These are phyloP conservation scores for Pachysandra terminalis DNA, from an alignment of 164 flowering plant genomes.

Conservation along the genomic window DNA sequence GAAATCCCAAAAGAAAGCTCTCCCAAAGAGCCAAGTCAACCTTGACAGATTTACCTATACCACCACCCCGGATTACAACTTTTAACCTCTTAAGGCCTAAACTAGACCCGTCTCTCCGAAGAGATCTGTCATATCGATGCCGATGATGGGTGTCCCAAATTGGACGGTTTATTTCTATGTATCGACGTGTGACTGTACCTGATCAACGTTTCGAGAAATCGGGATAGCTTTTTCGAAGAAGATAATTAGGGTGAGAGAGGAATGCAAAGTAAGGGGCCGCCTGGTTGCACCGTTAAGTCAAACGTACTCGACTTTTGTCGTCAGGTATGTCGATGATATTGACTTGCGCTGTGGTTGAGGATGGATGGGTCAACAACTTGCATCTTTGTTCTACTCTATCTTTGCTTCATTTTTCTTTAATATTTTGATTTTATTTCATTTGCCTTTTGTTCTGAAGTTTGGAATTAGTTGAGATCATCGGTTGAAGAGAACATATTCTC, in stretches of 20 bases:
- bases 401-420: background rate
- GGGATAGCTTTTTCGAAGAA: slow-evolving; percentile 61
- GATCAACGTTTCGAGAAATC: slow-evolving; percentile 80
- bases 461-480: too few relatives aligned
- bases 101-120: slow-evolving; percentile 65
- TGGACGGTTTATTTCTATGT: slow-evolving; percentile 89
- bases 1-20: background rate
- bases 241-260: slow-evolving; percentile 86
- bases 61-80: slow-evolving; percentile 78
- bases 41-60: slow-evolving; percentile 59
- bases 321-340: slow-evolving; percentile 41
- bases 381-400: background rate
- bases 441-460: too few relatives aligned
- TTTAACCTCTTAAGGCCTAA: slow-evolving; percentile 51
- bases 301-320: slow-evolving; percentile 95
- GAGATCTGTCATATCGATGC: slow-evolving; percentile 36
- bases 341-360: background rate
- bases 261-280: slow-evolving; percentile 91
- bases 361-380: background rate
- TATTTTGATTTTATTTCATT: too few relatives aligned
- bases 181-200: slow-evolving; percentile 77
- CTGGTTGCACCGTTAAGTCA: slow-evolving; percentile 87
- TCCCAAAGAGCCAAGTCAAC: slow-evolving; percentile 84
- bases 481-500: too few relatives aligned
- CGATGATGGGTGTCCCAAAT: slow-evolving; percentile 12